Evolutionary conservation across 2,329 filamentous ascomycete species (phyloP).

Genomic region (Aspergillus clavatus): DNA sequence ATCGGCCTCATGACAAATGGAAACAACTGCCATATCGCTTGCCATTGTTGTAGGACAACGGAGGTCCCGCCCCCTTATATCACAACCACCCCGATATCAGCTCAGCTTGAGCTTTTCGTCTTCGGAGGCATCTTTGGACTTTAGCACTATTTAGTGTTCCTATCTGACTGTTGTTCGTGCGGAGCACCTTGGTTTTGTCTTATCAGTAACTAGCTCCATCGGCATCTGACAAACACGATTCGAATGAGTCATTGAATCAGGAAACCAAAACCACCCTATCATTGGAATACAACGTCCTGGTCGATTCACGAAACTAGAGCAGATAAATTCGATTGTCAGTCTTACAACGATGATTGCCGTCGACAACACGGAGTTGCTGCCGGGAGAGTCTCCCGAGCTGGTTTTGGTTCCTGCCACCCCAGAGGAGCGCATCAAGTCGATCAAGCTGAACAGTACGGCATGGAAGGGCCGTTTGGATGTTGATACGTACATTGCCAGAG

Average conservation of each 20-base stretch:
- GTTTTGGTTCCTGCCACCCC: slow-evolving; percentile 52
- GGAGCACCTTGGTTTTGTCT: too few relatives aligned
- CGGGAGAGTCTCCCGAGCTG: slow-evolving; percentile 48
- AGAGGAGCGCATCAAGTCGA: slow-evolving; percentile 50
- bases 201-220: not conserved
- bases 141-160: not conserved
- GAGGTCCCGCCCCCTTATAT: slow-evolving; percentile 9
- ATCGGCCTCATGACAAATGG: slow-evolving; percentile 29
- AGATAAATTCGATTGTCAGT: too few relatives aligned
- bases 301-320: too few relatives aligned
- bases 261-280: not conserved
- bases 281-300: too few relatives aligned
- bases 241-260: not conserved
- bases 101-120: not conserved
- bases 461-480: slow-evolving; percentile 55
- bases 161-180: too few relatives aligned
- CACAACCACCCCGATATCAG: not conserved
- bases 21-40: slow-evolving; percentile 13
- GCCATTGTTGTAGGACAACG: slow-evolving; percentile 5
- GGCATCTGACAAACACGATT: not conserved
- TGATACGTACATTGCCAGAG: slow-evolving; percentile 55
- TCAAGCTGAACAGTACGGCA: slow-evolving; percentile 50
- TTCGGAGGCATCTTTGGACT: not conserved
- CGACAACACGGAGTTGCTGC: slow-evolving; percentile 37
- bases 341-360: slow-evolving; percentile 39